Conservation (phyloP, 129 eudicot genomes). For the Ambrosia trifida region DNA sequence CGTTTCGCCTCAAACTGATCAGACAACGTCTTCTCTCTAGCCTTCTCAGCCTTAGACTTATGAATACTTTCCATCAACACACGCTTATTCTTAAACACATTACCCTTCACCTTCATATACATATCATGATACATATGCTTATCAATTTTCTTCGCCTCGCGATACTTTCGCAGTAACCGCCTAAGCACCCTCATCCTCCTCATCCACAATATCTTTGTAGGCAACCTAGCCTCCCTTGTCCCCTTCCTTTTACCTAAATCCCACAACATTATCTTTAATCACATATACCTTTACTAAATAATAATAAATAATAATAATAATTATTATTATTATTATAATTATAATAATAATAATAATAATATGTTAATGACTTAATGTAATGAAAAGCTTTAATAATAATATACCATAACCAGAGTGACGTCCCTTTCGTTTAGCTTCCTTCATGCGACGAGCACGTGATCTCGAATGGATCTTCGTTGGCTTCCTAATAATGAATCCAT, state of each 20-base stretch:
- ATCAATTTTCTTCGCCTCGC: constrained; percentile 86
- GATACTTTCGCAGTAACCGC: constrained; percentile 74
- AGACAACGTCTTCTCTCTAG: constrained; percentile 82
- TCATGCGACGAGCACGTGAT: constrained; percentile 86
- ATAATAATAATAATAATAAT: no score
- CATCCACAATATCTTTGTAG: constrained; percentile 85
- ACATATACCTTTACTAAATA: no score
- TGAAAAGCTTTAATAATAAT: neutral
- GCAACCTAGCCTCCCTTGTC: constrained; percentile 86
- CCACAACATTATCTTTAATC: no score
- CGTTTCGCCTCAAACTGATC: constrained; percentile 81
- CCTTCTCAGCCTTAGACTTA: constrained; percentile 91
- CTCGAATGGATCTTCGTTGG: constrained; percentile 84
- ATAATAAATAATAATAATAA: no score
- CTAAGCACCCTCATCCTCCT: constrained; percentile 88
- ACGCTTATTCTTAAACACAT: constrained; percentile 82
- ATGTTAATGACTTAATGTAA: no score
- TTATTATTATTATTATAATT: no score
- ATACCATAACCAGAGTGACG: constrained; percentile 89
- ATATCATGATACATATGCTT: constrained; percentile 93
- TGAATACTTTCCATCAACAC: constrained; percentile 88
- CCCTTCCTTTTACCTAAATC: constrained; percentile 78
- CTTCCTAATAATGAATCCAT: constrained; percentile 86
- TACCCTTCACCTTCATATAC: constrained; percentile 98
- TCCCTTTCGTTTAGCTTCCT: constrained; percentile 73